A percentile compares a stretch with the other conserved stretches of the same genome.
phyloP scores from a whole-genome alignment of 768 basidiomycete species.

The Podaxis mareebaensis region DNA sequence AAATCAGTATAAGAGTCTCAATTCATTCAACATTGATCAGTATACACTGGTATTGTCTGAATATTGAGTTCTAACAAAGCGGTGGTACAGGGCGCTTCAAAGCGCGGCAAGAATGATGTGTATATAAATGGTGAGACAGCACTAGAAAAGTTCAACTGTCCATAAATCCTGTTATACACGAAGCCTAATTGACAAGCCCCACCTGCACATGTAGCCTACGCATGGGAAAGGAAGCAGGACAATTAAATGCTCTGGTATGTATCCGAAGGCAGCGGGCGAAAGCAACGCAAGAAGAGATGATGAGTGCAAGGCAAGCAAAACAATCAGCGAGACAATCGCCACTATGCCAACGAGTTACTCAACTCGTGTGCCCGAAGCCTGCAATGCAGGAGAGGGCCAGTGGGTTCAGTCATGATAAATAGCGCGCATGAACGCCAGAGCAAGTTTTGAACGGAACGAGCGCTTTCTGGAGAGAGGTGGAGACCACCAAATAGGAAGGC shows the following conservation, averaged over 20 bases:
- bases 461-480: background rate
- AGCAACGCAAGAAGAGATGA: background rate
- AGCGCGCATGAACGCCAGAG: background rate
- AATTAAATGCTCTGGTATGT: background rate
- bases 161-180: no score
- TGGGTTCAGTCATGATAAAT: background rate
- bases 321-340: background rate
- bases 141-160: no score
- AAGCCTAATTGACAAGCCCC: background rate
- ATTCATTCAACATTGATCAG: no score
- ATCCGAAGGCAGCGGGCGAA: background rate
- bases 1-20: no score
- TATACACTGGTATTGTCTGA: no score
- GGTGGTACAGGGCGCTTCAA: no score
- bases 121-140: no score
- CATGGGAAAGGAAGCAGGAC: background rate
- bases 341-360: background rate
- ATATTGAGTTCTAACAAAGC: no score
- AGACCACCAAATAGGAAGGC: constrained; percentile 1
- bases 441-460: background rate
- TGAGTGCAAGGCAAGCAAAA: background rate
- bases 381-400: background rate
- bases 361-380: background rate
- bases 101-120: no score
- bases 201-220: background rate